Conservation (phyloP, 2,329 filamentous ascomycete genomes). For the Helotiales sp. region DNA sequence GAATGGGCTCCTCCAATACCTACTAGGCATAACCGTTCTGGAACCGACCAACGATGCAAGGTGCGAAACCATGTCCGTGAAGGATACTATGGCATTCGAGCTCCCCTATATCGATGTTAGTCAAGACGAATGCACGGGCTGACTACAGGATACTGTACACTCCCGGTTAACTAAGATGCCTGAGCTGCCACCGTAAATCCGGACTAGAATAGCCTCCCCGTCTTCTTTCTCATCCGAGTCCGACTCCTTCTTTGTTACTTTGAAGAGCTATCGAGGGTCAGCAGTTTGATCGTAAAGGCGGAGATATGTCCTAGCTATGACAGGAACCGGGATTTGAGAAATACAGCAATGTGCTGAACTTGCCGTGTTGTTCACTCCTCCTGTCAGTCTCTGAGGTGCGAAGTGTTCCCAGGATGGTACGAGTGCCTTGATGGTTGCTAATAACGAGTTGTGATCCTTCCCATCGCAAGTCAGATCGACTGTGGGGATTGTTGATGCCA, state of each 20-base stretch:
- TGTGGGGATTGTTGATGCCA: background rate
- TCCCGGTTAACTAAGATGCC: conserved; percentile 1
- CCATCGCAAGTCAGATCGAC: background rate
- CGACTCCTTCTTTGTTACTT: background rate
- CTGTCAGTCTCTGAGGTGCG: background rate
- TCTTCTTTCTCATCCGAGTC: background rate
- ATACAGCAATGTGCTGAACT: background rate
- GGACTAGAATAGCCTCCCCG: background rate
- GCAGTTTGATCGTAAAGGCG: too few relatives aligned
- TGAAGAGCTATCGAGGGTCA: background rate
- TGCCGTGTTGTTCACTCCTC: conserved; percentile 10
- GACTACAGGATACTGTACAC: background rate
- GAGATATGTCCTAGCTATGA: background rate
- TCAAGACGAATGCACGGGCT: background rate
- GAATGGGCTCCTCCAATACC: too few relatives aligned
- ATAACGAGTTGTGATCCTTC: background rate
- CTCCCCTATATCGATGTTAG: background rate
- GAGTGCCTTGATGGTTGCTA: background rate
- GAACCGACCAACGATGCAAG: conserved; percentile 1
- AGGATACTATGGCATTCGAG: background rate
- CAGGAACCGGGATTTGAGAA: background rate
- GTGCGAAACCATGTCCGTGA: background rate
- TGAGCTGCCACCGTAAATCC: background rate
- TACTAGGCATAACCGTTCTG: conserved; percentile 7
- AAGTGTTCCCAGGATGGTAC: background rate